Base-by-base conservation (phyloP, 129 eudicot species). In the Tagetes patula region DNA sequence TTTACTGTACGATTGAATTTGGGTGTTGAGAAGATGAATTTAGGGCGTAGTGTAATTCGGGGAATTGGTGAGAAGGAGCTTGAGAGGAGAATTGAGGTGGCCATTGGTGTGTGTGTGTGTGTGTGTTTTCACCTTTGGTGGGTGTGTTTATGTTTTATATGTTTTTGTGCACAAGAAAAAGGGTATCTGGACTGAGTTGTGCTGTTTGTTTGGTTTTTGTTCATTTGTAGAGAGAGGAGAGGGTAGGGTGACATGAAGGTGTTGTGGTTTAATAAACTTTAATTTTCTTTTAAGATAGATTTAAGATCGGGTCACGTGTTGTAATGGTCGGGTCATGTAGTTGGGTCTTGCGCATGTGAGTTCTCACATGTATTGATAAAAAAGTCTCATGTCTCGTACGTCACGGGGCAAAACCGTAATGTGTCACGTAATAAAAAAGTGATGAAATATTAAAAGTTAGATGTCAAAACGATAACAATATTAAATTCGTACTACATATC, bases 31-130 rank as follows among this genome's bases (percentile, higher is more conserved):
- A 20, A 54, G 67, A 8, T 72, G 82, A 38, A 46, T 36, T 79
- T 79, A 43, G 73, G 67, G 10, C 60, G 13, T 53, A 14, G 1
- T 3, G 50, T 40, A 27, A 65, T 32, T 64, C 46, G 84, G n/a
- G 84, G 71, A 8, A 64, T 50, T 10, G 56, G 46, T 13, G 84
- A 69, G 72, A 88, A 69, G 67, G 97, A 89, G 58, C 56, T 79
- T 20, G 96, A 81, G 61, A 89, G 85, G 68, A 87, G 69, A 46
- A 79, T 79, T 65, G 82, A 79, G 39, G 69, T 54, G 68, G 69
- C 69, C 82, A 79, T 91, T 45, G 50, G 30, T 76, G 43, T 73
- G 27, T 20, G 27, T 20, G 27, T 20, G 30, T 76, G 78, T 42
- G 73, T 78, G 73, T 39, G 45, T 42, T 61, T 74, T 33, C 72